Evolutionary conservation across 2,329 filamentous ascomycete species (phyloP).

Genomic region (Chrysoporthe puriensis): DNA sequence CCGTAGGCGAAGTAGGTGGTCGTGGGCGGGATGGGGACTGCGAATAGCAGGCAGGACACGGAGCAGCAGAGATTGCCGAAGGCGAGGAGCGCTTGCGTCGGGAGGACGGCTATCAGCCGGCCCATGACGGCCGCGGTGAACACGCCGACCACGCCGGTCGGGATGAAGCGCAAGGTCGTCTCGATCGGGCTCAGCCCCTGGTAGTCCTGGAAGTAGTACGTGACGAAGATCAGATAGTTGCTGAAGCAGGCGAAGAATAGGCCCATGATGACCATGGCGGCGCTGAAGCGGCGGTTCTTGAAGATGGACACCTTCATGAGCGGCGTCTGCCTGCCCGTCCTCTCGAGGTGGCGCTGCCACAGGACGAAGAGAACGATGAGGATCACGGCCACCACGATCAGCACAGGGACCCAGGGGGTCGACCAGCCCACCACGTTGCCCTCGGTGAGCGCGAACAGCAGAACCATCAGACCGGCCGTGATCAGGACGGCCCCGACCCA

Average conservation of each 20-base stretch:
- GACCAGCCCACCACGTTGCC: constrained; percentile 72
- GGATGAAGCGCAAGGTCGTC: constrained; percentile 70
- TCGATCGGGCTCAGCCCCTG: constrained; percentile 64
- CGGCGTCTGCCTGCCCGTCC: constrained; percentile 52
- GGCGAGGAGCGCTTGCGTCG: constrained; percentile 60
- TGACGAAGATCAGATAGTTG: constrained; percentile 68
- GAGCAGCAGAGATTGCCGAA: constrained; percentile 61
- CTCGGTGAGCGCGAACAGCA: constrained; percentile 70
- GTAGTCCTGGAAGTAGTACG: constrained; percentile 72
- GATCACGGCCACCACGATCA: constrained; percentile 62
- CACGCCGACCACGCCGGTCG: constrained; percentile 63
- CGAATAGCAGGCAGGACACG: constrained; percentile 63
- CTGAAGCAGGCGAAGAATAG: constrained; percentile 72
- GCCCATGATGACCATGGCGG: constrained; percentile 67
- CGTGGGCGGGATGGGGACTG: constrained; percentile 61
- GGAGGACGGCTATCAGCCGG: constrained; percentile 59
- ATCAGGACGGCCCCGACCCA: constrained; percentile 69
- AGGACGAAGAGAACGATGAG: constrained; percentile 59
- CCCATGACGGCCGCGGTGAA: constrained; percentile 61
- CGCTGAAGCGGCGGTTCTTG: constrained; percentile 60
- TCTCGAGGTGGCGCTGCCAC: constrained; percentile 66
- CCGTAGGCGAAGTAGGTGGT: constrained; percentile 71
- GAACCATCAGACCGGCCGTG: constrained; percentile 62
- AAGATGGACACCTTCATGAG: constrained; percentile 72
- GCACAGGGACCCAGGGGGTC: constrained; percentile 62